Percentiles rank a stretch among this genome's conserved stretches.
These are phyloP conservation scores for Conoideocrella luteorostrata DNA, from an alignment of 2,329 filamentous ascomycete genomes.

Conservation along the genomic window DNA sequence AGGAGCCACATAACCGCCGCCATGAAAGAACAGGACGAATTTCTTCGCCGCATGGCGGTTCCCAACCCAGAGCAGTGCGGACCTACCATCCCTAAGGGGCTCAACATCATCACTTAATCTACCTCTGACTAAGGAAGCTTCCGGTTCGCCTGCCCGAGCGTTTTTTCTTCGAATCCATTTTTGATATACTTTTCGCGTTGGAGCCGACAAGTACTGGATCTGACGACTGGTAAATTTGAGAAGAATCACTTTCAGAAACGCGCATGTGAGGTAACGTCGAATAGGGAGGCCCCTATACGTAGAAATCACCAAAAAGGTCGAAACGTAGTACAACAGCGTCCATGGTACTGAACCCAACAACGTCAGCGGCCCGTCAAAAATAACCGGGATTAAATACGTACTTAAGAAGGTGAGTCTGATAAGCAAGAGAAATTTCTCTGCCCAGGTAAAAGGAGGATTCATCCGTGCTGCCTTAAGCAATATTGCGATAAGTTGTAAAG, in stretches of 20 bases:
- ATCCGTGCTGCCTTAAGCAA: too few species aligned
- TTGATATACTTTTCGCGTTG: conserved; percentile 6
- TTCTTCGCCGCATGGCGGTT: neutral
- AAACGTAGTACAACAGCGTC: neutral
- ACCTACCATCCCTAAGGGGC: conserved; percentile 3
- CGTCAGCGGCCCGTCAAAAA: neutral
- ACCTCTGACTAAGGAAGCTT: neutral
- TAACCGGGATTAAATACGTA: neutral
- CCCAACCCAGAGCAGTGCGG: conserved; percentile 5
- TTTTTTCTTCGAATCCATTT: conserved; percentile 5
- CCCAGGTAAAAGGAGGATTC: neutral
- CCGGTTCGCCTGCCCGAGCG: neutral
- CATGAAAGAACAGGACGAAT: conserved; percentile 1
- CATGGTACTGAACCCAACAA: conserved; percentile 1
- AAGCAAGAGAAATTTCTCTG: conserved; percentile 1
- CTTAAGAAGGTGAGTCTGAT: neutral
- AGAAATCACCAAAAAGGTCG: neutral
- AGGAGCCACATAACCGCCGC: neutral
- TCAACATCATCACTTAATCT: conserved; percentile 8
- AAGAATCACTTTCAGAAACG: conserved; percentile 5
- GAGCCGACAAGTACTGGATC: conserved; percentile 8
- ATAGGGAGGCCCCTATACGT: neutral
- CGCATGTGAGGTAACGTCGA: conserved; percentile 4
- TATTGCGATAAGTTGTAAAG: too few species aligned
- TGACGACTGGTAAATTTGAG: conserved; percentile 3